phyloP scores from a whole-genome alignment of 1,284 basidiomycete species.

The Porogramme epimiltina region DNA sequence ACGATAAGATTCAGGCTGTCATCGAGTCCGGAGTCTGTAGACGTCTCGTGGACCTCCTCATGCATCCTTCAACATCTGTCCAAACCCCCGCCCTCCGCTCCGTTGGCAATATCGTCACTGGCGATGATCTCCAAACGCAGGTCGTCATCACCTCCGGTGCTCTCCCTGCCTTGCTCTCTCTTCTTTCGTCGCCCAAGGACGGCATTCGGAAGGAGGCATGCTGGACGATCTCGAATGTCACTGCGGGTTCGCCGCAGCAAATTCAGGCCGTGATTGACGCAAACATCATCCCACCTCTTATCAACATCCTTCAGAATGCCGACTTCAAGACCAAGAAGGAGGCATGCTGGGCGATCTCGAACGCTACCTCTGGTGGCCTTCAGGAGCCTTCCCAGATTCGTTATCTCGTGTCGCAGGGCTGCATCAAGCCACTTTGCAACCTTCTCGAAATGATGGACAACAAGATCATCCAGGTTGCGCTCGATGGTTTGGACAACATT shows the following conservation, averaged over 20 bases:
- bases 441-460: constrained; percentile 98
- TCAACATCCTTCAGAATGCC: constrained; percentile 96
- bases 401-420: constrained; percentile 96
- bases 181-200: constrained; percentile 95
- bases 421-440: constrained; percentile 98
- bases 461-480: constrained; percentile 98
- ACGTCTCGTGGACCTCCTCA: constrained; percentile 95
- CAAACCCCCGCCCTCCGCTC: constrained; percentile 98
- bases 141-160: constrained; percentile 97
- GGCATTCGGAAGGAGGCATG: constrained; percentile 97
- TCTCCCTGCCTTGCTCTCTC: constrained; percentile 88
- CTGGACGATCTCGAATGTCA: constrained; percentile 99
- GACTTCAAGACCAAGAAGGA: constrained; percentile 99
- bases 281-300: constrained; percentile 95
- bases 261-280: constrained; percentile 91
- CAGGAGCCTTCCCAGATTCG: constrained; percentile 98
- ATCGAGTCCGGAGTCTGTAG: constrained; percentile 98
- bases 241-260: constrained; percentile 94
- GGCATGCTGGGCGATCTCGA: constrained; percentile 99
- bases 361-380: constrained; percentile 97
- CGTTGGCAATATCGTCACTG: constrained; percentile 98
- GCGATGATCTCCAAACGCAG: constrained; percentile 98
- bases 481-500: constrained; percentile 98
- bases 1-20: constrained; percentile 99
- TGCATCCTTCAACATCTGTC: constrained; percentile 98